Evolutionary conservation across 805 yeast species (phyloP), one percentile per base, ranked within the genome.

Genomic region (Metschnikowia lunata): DNA sequence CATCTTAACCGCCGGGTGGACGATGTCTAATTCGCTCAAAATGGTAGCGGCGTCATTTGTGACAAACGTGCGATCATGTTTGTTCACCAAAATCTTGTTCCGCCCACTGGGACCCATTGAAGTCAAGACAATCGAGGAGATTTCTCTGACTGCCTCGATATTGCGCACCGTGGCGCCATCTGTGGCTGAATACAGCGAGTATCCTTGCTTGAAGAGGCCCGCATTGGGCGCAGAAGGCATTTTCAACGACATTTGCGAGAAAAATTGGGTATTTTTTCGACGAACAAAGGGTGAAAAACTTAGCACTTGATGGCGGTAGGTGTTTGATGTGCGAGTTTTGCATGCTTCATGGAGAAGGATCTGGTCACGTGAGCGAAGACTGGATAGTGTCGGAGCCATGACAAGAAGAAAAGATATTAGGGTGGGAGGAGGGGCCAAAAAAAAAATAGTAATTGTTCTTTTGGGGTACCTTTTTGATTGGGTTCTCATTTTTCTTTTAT

Each of bases 31-130:
- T 65, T 93, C 98, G 53, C 85, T 80, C 48, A 93, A 74, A 83
- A 93, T 93, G 7, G 99, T 93, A 32, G 97, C 97, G n/a, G 98
- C 97, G 64, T 93, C 99, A 56, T 88, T 88, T 35, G 98, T 93
- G 50, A 93, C 80, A 63, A 89, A 88, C 23, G 88, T 84, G 61
- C 84, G 88, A 47, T 88, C 89, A 54, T 87, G 68, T 57, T 87
- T 79, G 68, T 91, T 91, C 44, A 93, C 96, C 56, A 93, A 85
- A 64, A 93, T 88, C 76, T 93, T 93, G 67, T 90, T 93, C 60
- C 97, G 79, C 42, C 99, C 99, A 67, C 95, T 86, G 48, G 99
- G 99, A 7, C 99, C 99, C 73, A 93, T 85, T 10, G 97, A 88
- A 1, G 97, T 89, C 47, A 90, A 77, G 50, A 95, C 88, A 80